phyloP scores from a whole-genome alignment of 345 rosid genomes.

The Clausena lansium region DNA sequence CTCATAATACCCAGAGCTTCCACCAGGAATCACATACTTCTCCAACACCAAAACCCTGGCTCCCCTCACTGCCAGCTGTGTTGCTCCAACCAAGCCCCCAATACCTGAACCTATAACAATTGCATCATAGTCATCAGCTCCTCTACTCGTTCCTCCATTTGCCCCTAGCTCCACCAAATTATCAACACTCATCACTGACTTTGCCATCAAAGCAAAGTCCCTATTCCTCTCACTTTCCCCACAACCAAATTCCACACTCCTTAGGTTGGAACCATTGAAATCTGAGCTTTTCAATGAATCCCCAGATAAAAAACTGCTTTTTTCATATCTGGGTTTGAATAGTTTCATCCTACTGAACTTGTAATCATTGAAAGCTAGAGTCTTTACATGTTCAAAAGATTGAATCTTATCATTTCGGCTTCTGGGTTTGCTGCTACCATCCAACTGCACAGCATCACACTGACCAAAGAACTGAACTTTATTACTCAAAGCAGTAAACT shows the following conservation, averaged over 20 bases:
- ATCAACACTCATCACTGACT: slow-evolving; percentile 39
- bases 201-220: slow-evolving; percentile 24
- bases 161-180: slow-evolving; percentile 27
- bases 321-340: slow-evolving; percentile 7
- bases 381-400: slow-evolving; percentile 8
- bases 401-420: slow-evolving; percentile 10
- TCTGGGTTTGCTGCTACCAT: slow-evolving; percentile 18
- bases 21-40: slow-evolving; percentile 96
- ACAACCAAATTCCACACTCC: slow-evolving; percentile 12
- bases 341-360: slow-evolving; percentile 3
- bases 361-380: neutral
- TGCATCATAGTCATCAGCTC: slow-evolving; percentile 54
- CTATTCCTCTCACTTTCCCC: slow-evolving; percentile 12
- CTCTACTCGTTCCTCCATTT: slow-evolving; percentile 24
- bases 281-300: slow-evolving; percentile 4
- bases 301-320: neutral
- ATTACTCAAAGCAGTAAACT: slow-evolving; percentile 4
- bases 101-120: slow-evolving; percentile 91
- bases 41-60: slow-evolving; percentile 81
- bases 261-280: slow-evolving; percentile 2
- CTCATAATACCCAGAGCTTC: slow-evolving; percentile 89
- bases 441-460: slow-evolving; percentile 2
- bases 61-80: slow-evolving; percentile 86
- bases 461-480: slow-evolving; percentile 1
- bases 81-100: slow-evolving; percentile 89